Evolutionary conservation across 176 grass and related monocot genomes (phyloP), one percentile per base, ranked within the genome.

Genomic region (Aegilops speltoides): DNA sequence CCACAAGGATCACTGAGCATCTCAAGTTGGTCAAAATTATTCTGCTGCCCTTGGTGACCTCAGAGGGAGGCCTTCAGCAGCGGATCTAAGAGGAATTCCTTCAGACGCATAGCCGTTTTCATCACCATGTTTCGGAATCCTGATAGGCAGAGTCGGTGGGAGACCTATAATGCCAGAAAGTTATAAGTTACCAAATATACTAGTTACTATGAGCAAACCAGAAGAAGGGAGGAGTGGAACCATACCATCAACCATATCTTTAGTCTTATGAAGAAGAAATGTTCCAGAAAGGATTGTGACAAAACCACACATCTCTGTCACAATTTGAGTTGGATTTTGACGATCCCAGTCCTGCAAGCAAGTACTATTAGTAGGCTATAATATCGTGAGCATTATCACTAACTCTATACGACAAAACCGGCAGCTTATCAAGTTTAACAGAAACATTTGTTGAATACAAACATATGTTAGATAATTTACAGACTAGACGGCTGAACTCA

Each of bases 191-290:
- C 22, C 26, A 70, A 29, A 87, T 16, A 48, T 10, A 50, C 41
- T 66, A 17, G 4, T 59, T 59, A 59, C 56, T 33, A 33, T 46
- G 40, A 33, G 41, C 50, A 68, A 68, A 67, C 13, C 4, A 78
- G 76, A 79, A 52, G 12, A 78, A 62, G 28, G 16, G 61, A 26
- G 32, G 22, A 59, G 25, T 26, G 31, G 25, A 65, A 79, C 1
- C 81, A 64, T 86, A 98, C 96, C 96, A 89, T 98, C 93, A 75
- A 78, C 84, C 91, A 98, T 95, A 82, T 98, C 96, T 91, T 98
- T 98, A 14, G 96, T 98, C 81, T 92, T 98, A 72, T 98, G 96
- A 87, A 98, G 96, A 94, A 98, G 91, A 91, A 98, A 95, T 13
- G 96, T 98, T 52, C 96, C 96, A 45, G 96, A 91, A 79, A 98